These are phyloP conservation scores for Cubamyces sp. DNA, from an alignment of 768 basidiomycete genomes.

Conservation along the genomic window DNA sequence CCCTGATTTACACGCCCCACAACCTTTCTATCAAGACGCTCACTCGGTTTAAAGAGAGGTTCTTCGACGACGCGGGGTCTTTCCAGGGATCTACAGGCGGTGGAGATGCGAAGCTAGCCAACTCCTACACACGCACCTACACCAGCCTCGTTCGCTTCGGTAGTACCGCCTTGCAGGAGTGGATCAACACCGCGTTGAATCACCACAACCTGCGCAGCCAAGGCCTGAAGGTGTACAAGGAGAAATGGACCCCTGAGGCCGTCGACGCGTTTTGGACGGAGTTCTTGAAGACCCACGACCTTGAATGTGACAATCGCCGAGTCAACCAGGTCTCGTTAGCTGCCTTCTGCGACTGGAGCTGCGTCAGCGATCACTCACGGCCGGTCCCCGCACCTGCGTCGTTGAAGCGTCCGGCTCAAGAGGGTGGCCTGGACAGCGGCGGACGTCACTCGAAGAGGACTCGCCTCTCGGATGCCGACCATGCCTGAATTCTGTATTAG, in stretches of 20 bases:
- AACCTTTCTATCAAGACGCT: not conserved
- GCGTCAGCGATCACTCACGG: too few species aligned
- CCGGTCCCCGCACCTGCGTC: too few species aligned
- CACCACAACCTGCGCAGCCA: not conserved
- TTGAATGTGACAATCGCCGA: not conserved
- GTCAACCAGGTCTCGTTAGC: not conserved
- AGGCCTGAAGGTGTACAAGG: not conserved
- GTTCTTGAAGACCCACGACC: not conserved
- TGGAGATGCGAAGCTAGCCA: not conserved
- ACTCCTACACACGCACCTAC: not conserved
- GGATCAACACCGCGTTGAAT: constrained; percentile 1
- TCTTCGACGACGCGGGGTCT: not conserved
- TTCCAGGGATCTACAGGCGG: not conserved
- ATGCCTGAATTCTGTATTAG: too few species aligned
- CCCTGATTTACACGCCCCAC: constrained; percentile 10
- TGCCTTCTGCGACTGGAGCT: too few species aligned
- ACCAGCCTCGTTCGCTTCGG: not conserved
- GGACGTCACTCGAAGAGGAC: too few species aligned
- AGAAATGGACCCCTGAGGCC: not conserved
- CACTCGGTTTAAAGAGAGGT: not conserved
- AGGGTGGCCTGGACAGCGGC: too few species aligned
- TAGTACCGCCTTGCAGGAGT: not conserved
- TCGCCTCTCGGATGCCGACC: too few species aligned
- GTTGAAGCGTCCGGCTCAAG: too few species aligned
- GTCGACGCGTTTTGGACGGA: not conserved